phyloP scores from a whole-genome alignment of 2,329 filamentous ascomycete genomes.

The Phialophora chinensis region DNA sequence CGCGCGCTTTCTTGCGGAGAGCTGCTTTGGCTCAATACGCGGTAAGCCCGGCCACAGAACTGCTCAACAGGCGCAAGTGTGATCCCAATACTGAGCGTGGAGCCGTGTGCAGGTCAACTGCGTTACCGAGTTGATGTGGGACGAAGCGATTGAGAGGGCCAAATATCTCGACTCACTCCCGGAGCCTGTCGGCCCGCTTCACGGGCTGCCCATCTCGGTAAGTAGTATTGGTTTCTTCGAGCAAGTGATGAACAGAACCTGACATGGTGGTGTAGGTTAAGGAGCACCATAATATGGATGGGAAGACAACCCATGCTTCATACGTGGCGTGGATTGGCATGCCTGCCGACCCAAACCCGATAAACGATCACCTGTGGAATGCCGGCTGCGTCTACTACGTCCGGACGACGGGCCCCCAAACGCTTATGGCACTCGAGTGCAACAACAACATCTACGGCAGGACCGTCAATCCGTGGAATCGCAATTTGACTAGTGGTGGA shows the following conservation, averaged over 20 bases:
- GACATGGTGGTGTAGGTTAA: conserved; percentile 45
- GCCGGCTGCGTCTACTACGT: conserved; percentile 44
- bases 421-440: conserved; percentile 43
- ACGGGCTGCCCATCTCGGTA: conserved; percentile 64
- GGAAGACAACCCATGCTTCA: conserved; percentile 39
- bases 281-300: conserved; percentile 44
- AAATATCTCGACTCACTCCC: conserved; percentile 52
- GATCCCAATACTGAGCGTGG: conserved; percentile 1
- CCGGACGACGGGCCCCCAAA: conserved; percentile 43
- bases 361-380: conserved; percentile 41
- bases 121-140: conserved; percentile 60
- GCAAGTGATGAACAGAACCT: neutral
- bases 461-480: conserved; percentile 63
- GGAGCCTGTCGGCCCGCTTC: conserved; percentile 64
- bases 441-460: conserved; percentile 43
- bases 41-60: conserved; percentile 16
- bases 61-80: neutral
- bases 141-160: conserved; percentile 55
- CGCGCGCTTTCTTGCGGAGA: conserved; percentile 61
- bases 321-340: conserved; percentile 43
- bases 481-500: conserved; percentile 58
- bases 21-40: conserved; percentile 55
- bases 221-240: neutral
- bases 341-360: conserved; percentile 33
- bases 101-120: conserved; percentile 44